Base-by-base conservation (phyloP, 495 filamentous ascomycete species). In the Penicillium nucicola region DNA sequence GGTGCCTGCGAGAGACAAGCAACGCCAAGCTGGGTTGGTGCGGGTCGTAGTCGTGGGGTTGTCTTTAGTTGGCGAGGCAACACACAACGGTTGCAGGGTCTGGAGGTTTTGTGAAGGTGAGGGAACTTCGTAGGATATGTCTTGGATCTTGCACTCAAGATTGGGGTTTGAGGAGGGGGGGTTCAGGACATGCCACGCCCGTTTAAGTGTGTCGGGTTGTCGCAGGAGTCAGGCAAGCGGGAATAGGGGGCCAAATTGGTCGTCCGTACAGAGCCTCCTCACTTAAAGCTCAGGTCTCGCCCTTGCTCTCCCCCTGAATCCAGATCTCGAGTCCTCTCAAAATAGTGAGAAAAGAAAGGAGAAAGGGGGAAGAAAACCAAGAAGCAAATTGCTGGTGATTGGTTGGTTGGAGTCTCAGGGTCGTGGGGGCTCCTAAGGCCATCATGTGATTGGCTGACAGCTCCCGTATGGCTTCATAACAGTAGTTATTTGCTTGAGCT, bases 11-110 rank as follows among this genome's bases (percentile, higher is more conserved):
- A 17, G 48, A 58, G 48, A 62, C 55, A 64, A 64, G 61, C 61
- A 64, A 64, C 53, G 61, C 61, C 61, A 64, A 64, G 46, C 46
- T 48, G n/a, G 25, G 55, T n/a, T 50, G 33, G 56, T 51, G 48
- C 58, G 48, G 59, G 61, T 59, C 55, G 52, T 19, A 18, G 47
- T 34, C 45, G 30, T 34, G 36, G 36, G 39, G 45, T 28, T 28
- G 37, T 46, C 52, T 25, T 44, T 6, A 64, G 61, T 64, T 64
- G 61, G 52, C 61, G 45, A 58, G 61, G 61, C 61, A 64, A 64
- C 61, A 58, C 25, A 7, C 25, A 11, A 34, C 28, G 22, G 31
- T 6, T 22, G 37, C 10, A 22, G 10, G n/a, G 22, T 34, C 25
- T n/a, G 39, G 18, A n/a, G 39, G 38, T 18, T 32, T 19, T 31